These are phyloP conservation scores for Fonticula alba DNA, from an alignment of 78 protist genomes.

Conservation along the genomic window DNA sequence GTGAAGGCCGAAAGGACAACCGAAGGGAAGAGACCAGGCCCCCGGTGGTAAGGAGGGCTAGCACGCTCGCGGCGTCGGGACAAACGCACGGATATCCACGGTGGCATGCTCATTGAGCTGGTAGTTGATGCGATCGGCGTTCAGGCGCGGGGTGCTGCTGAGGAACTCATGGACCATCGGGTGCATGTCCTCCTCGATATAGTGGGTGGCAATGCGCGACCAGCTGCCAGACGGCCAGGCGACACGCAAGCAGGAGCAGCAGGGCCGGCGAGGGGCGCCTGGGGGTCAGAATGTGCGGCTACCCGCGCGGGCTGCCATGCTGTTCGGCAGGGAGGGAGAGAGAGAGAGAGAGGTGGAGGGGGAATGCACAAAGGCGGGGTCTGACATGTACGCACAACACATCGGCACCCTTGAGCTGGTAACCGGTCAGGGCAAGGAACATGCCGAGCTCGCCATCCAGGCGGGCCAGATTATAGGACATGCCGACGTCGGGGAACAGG, in stretches of 20 bases:
- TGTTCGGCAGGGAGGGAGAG: neutral
- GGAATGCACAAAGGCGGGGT: neutral
- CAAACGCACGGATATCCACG: too few species aligned
- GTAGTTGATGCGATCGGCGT: too few species aligned
- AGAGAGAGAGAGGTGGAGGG: too few species aligned
- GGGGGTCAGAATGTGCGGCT: neutral
- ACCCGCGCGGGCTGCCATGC: neutral
- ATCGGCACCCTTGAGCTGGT: conserved; percentile 9
- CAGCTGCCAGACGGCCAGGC: neutral
- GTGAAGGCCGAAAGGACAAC: neutral
- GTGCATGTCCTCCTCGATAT: neutral
- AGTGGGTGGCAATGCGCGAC: conserved; percentile 26
- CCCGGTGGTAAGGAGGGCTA: too few species aligned
- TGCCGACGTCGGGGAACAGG: conserved; percentile 46
- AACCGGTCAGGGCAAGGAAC: conserved; percentile 47
- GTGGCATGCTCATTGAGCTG: too few species aligned
- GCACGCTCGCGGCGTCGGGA: too few species aligned
- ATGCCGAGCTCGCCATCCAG: conserved; percentile 15
- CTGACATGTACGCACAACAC: conserved; percentile 3
- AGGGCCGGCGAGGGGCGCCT: neutral
- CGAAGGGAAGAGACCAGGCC: neutral
- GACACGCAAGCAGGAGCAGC: neutral
- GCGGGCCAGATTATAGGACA: conserved; percentile 3
- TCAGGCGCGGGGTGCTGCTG: too few species aligned
- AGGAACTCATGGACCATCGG: neutral